Base-by-base conservation (phyloP, 108 stramenopile species). In the Nitzschia palea region DNA sequence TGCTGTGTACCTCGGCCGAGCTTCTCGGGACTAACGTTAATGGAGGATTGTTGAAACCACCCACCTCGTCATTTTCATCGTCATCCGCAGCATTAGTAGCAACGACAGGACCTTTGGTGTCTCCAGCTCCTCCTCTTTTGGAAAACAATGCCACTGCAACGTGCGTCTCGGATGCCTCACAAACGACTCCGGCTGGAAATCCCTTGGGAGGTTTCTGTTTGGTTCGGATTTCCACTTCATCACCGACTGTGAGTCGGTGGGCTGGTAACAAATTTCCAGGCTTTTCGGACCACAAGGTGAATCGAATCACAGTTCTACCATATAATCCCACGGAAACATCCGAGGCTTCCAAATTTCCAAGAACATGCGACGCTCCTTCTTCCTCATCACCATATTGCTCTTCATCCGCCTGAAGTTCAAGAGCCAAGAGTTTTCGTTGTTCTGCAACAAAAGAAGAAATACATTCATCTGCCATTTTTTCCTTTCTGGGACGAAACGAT, bases 171-270 rank as follows among this genome's bases (percentile, higher is more conserved):
- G 81, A 77, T 4, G 89, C 76, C 28, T 76, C 84, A 68, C 88
- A 77, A 15, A 94, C 68, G 18, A 89, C 89, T 12, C 88, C 93
- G 22, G 76, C 78, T 47, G 48, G 48, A 22, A 14, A 25, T 2
- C 17, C 54, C 22, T 44, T 51, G 26, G 44, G 36, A 15, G 10
- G 51, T 37, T 62, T 72, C 51, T 36, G 73, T 40, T 77, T 83
- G 30, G 87, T 62, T 23, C 77, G 74, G 55, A 94, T 84, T 80
- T 90, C 81, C 6, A 94, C 87, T 64, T 94, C 93, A 64, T 94
- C 89, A n/a, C 93, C 93, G 0, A 85, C 86, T 14, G 93, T 86
- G 51, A 94, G 84, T 25, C 88, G 82, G 77, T 94, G 93, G 0
- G 89, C 81, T 31, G 80, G 86, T 22, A 94, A 68, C 17, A 79